Evolutionary conservation across 805 yeast genomes (phyloP), one percentile per base, ranked within the genome.

Genomic region (Lachancea quebecensis): DNA sequence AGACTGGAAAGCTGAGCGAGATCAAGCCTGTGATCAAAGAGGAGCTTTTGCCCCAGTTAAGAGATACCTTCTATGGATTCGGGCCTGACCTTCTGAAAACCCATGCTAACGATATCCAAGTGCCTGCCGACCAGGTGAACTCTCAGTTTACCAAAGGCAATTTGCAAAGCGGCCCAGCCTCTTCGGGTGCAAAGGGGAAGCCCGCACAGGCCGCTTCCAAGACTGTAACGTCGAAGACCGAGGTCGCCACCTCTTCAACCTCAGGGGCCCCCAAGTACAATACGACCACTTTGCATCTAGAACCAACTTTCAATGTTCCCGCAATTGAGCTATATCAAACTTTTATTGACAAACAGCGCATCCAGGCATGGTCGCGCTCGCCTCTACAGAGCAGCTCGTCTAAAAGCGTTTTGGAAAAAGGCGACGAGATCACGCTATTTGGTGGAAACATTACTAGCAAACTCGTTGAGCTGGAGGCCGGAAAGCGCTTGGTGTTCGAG

Each of bases 311-410:
- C 74, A 82, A 83, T 64, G 88, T 96, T 11, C 75, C 95, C 3
- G 95, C 96, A 0, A 87, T 84, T 50, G 95, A 88, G 61, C 66
- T 95, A 31, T 93, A 81, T 64, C 68, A 75, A 37, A 85, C 97
- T 0, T 75, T 93, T 33, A 64, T 86, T 38, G 87, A 85, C 48
- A 85, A 85, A 21, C 78, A 78, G 41, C 72, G 95, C 51, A 82
- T 93, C 11, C 78, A 82, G n/a, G 90, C 90, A 0, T 93, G 98
- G 98, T 75, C 95, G 0, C 79, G 96, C 48, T 79, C 95, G 0
- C 70, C 77, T 32, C 46, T 59, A 2, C 44, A 49, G 34, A 52
- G 51, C 18, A 66, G 62, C 27, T 74, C 87, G 43, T 76, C 74
- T 56, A 71, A 85, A 49, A 63, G 58, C 15, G 36, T 47, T 10